Evolutionary conservation across 2,329 filamentous ascomycete species (phyloP), one percentile per base, ranked within the genome.

Genomic region (Whalleya microplaca): DNA sequence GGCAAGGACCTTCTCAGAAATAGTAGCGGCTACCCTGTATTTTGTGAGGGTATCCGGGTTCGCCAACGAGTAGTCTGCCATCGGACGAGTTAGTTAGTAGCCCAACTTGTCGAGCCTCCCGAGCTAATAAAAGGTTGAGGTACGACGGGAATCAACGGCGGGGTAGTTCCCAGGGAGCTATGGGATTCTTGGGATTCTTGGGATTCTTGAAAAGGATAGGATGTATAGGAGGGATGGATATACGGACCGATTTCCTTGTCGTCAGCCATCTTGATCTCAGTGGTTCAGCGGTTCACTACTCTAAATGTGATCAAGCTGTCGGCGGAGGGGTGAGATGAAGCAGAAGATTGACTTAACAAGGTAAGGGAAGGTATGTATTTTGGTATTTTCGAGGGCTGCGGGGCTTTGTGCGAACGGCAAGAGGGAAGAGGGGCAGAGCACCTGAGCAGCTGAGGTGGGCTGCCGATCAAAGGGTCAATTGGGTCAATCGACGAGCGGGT

Each of bases 11-110:
- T 94, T 96, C 76, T 97, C 91, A 49, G 94, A 95, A 78, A 99
- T 98, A 75, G 90, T 84, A 63, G 91, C 94, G 55, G 95, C 95
- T 65, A 90, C 93, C 88, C 96, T 98, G 85, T 98, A 98, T 84
- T 98, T 99, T 79, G 95, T 98, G 70, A 99, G 85, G 70, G 92
- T 97, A 76, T 96, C 91, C 61, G 91, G 91, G 82, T 96, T 95
- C 77, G 87, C 91, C 76, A 97, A 86, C 67, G 90, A 85, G 81
- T 96, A 93, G 76, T 96, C 91, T 96, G 68, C n/a, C 45, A 40
- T 41, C 44, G 23, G 45, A 56, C 45, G 53, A 52, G 52, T 69
- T 53, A 68, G 67, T 59, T 53, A 12, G 45, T 16, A 37, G 32
- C 51, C 27, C 37, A 50, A n/a, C 40, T 40, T 47, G 23, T 51